A percentile compares a stretch with the other conserved stretches of the same genome.
phyloP scores from a whole-genome alignment of 331 rosid species.

The Phaseolus coccineus region DNA sequence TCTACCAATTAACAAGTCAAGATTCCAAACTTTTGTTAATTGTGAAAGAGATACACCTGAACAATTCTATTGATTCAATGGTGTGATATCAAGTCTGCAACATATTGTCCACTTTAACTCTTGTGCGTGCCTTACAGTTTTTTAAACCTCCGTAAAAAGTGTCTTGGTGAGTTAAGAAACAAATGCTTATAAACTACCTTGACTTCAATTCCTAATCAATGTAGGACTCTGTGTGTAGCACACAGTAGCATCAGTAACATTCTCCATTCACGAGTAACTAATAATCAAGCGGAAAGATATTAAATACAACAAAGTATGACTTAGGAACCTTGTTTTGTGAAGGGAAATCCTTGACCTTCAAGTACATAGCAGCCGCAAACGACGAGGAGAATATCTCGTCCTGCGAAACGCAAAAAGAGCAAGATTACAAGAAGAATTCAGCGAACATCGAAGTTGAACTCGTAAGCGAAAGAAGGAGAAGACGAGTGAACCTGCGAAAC shows the following conservation, averaged over 20 bases:
- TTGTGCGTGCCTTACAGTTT: neutral
- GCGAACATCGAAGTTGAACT: neutral
- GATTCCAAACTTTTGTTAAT: too few species aligned
- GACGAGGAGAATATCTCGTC: slow-evolving; percentile 95
- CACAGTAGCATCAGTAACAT: neutral
- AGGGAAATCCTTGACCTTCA: slow-evolving; percentile 79
- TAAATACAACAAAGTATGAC: neutral
- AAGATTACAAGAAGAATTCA: neutral
- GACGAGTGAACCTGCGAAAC: slow-evolving; percentile 45
- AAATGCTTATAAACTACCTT: too few species aligned
- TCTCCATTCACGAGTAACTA: neutral
- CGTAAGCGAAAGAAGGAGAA: neutral
- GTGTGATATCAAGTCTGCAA: neutral
- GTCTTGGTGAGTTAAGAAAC: too few species aligned
- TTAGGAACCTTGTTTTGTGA: slow-evolving; percentile 73
- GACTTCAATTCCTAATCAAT: too few species aligned
- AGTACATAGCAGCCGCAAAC: slow-evolving; percentile 93
- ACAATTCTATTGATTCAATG: too few species aligned
- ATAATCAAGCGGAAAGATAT: neutral
- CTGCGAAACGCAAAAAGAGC: slow-evolving; percentile 47
- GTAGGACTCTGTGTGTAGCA: too few species aligned
- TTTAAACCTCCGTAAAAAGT: neutral
- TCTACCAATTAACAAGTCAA: too few species aligned
- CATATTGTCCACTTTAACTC: too few species aligned
- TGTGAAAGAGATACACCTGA: too few species aligned